Base-by-base conservation (phyloP, 108 stramenopile genomes). In the Conticribra weissflogii region DNA sequence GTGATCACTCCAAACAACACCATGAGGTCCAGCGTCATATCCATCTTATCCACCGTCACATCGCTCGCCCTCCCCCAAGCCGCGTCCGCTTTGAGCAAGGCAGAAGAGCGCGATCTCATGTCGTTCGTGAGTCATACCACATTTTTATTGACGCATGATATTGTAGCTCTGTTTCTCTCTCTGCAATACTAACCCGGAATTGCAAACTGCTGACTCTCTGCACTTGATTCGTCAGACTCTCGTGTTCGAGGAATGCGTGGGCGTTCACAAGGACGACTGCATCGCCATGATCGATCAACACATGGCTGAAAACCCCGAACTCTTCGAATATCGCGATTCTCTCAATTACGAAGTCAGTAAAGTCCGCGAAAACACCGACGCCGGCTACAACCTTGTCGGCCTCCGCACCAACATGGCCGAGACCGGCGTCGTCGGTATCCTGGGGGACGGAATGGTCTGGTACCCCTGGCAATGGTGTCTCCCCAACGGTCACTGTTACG, bases 231-330 rank as follows among this genome's bases (percentile, higher is more conserved):
- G 7, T 14, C 3, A 67, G 66, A 67, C 66, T 21, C 53, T 67
- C 18, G 16, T 67, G 3, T 70, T 70, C 21, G 58, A 59, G 47
- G 68, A 70, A 27, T 70, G 68, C 45, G 58, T 59, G 2, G 25
- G 24, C 46, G 0, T 2, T 12, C 3, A 25, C 44, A 0, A 46
- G 2, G 45, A 28, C 1, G 68, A n/a, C 2, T 70, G 68, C 29
- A 25, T 25, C 3, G 58, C 7, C 3, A 2, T 54, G 5, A 70
- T 70, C 17, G 25, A 70, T 18, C 9, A 44, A 12, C 3, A 59
- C 15, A 30, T 70, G 19, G 45, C 3, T 15, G 27, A 24, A 18
- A 49, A 70, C 22, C 68, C 68, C n/a, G 45, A 53, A 48, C n/a
- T 60, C 21, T 70, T 70, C 59, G 47, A 47, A 33, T n/a, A 33